A percentile compares a stretch with the other conserved stretches of the same genome.
phyloP scores from a whole-genome alignment of 2,329 filamentous ascomycete species.

The Teratosphaeria destructans region DNA sequence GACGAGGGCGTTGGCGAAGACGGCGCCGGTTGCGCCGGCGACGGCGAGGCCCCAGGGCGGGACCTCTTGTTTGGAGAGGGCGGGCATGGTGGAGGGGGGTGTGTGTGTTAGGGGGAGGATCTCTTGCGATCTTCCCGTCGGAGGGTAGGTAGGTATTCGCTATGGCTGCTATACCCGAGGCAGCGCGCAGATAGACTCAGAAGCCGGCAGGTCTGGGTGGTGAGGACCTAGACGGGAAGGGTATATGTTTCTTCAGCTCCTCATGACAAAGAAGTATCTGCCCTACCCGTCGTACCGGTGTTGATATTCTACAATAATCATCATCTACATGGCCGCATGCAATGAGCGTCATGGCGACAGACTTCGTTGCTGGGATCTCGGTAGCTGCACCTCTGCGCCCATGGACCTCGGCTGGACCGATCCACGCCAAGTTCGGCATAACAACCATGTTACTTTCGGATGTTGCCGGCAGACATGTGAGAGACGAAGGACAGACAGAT shows the following conservation, averaged over 20 bases:
- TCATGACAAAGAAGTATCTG: not conserved
- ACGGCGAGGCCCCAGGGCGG: conserved; percentile 90
- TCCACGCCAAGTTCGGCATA: not conserved
- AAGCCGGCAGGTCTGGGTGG: not conserved
- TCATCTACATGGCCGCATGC: not conserved
- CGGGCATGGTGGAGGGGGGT: conserved; percentile 13
- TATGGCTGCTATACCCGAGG: not conserved
- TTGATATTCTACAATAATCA: not conserved
- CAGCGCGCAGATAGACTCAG: not conserved
- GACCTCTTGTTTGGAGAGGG: conserved; percentile 42
- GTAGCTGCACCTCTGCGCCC: not conserved
- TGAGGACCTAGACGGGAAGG: not conserved
- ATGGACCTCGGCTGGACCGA: not conserved
- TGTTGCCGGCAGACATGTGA: not conserved
- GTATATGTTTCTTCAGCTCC: not conserved
- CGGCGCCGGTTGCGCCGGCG: conserved; percentile 83
- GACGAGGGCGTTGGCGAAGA: conserved; percentile 87
- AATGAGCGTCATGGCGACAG: not conserved
- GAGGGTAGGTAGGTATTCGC: no score
- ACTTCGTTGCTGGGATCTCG: not conserved
- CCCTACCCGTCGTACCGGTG: not conserved
- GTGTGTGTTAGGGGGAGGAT: not conserved
- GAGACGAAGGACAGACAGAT: not conserved
- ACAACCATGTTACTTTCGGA: not conserved
- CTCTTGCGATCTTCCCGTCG: not conserved